Evolutionary conservation across 345 rosid species (phyloP).

Genomic region (Ailanthus altissimus): DNA sequence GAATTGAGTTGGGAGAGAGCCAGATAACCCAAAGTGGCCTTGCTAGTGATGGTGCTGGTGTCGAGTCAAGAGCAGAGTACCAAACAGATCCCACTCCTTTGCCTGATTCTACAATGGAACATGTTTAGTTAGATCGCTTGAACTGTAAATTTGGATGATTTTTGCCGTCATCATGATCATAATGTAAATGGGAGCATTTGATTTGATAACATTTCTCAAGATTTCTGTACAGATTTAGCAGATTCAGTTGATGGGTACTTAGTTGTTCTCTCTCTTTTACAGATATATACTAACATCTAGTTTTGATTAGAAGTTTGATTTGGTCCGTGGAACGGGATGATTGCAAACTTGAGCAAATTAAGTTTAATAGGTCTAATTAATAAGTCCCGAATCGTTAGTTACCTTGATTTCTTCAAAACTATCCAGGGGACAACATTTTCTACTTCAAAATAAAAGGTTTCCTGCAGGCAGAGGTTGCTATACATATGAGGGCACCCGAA

Average conservation of each 20-base stretch:
- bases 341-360: background rate
- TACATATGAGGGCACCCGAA: too few species aligned
- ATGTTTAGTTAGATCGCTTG: background rate
- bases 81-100: background rate
- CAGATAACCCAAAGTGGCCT: background rate
- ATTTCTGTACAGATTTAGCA: background rate
- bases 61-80: slow-evolving; percentile 2
- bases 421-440: too few species aligned
- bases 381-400: too few species aligned
- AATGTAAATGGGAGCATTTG: background rate
- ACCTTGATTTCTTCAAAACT: too few species aligned
- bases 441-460: too few species aligned
- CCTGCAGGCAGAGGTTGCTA: too few species aligned
- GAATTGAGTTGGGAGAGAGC: slow-evolving; percentile 1
- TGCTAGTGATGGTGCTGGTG: background rate
- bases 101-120: background rate
- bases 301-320: background rate
- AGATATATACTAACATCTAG: background rate
- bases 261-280: background rate
- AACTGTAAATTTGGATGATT: background rate
- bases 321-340: background rate
- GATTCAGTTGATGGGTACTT: background rate
- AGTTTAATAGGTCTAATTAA: too few species aligned
- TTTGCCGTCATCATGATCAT: background rate
- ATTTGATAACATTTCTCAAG: background rate